Conservation (phyloP, 306 rosid genomes). For the Canavalia gladiata region DNA sequence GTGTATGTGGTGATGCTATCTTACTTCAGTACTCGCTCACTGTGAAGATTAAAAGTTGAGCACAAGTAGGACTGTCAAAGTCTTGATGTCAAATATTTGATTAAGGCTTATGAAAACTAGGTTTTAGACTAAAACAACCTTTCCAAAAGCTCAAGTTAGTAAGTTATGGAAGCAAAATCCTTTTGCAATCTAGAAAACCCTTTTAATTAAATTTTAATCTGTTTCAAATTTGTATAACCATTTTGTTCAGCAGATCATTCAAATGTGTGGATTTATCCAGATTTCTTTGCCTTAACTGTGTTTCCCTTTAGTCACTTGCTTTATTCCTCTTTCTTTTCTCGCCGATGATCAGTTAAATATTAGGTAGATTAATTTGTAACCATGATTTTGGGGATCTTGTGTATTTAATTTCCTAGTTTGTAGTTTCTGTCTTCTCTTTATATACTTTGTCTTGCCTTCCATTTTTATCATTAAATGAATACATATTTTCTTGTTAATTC, state of each 20-base stretch:
- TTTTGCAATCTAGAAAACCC: neutral
- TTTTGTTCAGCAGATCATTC: neutral
- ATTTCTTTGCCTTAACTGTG: neutral
- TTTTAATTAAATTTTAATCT: neutral
- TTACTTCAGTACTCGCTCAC: neutral
- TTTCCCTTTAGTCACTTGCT: neutral
- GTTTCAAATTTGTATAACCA: constrained; percentile 3
- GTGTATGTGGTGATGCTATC: neutral
- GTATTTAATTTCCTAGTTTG: no score
- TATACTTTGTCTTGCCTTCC: no score
- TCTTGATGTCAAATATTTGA: neutral
- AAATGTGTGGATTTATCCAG: neutral
- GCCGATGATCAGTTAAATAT: neutral
- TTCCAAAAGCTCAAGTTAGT: neutral
- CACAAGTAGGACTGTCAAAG: neutral
- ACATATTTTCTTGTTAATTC: no score
- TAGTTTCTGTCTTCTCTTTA: no score
- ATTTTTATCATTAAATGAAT: no score
- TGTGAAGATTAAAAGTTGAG: neutral
- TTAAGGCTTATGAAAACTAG: neutral
- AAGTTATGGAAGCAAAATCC: no score
- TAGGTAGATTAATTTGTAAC: no score
- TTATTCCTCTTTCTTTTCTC: neutral
- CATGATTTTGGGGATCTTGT: no score
- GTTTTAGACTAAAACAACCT: neutral